Evolutionary conservation across 2,329 filamentous ascomycete species (phyloP), one percentile per base, ranked within the genome.

Genomic region (Cadophora sp.): DNA sequence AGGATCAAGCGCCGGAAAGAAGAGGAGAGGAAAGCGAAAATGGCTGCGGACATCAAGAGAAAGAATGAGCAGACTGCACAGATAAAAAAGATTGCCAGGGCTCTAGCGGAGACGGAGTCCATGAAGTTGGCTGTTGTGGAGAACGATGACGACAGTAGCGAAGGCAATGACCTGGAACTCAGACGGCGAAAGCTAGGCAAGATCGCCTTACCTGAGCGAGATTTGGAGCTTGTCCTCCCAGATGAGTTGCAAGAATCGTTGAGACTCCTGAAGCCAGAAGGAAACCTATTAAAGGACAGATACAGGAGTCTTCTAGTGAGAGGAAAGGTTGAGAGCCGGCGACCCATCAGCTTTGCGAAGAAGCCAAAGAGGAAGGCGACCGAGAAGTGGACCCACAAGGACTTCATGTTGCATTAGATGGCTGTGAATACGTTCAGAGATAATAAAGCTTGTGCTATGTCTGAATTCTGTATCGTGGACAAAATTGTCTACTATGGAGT

Each of bases 331-430:
- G 96, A 99, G 84, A 87, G 88, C 61, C 87, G 96, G 74, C 91
- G 91, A 78, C 90, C 90, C 63, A 87, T 95, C 67, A 87, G 90
- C 7, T 95, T 96, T 82, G 87, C 86, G 76, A 97, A 92, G 86
- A 92, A 96, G 84, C 87, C 88, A 71, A 94, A 90, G 85, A 89
- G 84, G 74, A 93, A 92, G 79, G 81, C 89, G 62, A 97, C 93
- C 7, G 96, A 98, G 87, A 99, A 98, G 82, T 99, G 96, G 96
- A 89, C 91, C 55, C 92, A 97, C 84, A 99, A 99, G 85, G 96
- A 99, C 79, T 99, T 97, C 64, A 77, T 78, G 76, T 72, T 79
- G 50, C 76, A 78, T 72, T 79, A 66, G 63, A n/a, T 7, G 16
- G 27, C 4, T n/a, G 26, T 51, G 37, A 22, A 12, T 8, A 53